Evolutionary conservation across 176 grass and related monocot species (phyloP), one percentile per base, ranked within the genome.

Genomic region (Oryza meyeriana): DNA sequence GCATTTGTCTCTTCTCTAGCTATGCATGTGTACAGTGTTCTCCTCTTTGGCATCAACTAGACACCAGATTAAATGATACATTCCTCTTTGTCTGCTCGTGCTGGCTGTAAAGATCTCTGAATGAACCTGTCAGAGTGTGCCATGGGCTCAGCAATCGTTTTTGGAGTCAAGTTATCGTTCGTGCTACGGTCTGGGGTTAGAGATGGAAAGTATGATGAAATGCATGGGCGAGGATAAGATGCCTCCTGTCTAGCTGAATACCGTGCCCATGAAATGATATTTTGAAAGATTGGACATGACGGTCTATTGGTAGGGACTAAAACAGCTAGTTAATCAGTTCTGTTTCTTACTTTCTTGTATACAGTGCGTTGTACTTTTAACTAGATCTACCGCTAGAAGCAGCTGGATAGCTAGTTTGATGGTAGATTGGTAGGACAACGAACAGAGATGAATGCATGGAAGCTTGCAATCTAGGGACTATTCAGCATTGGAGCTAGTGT

Each of bases 1-100:
- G 61, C 73, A 76, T 79, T 86, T 90, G 88, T 90, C 88, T 83
- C 59, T 68, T 82, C 61, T 25, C 12, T 55, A 55, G 50, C 50
- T 55, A 36, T 29, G 81, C 31, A 22, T 64, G 25, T 10, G 50
- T 38, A 65, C 40, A 6, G 3, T 75, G 28, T 44, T 74, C 71
- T 68, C 62, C 55, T 59, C 55, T n/a, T 76, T 72, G 67, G 30
- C 83, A 82, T 79, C 34, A 58, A 58, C 11, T 28, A 70, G 10
- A 71, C 44, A 66, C 84, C 76, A 39, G 22, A 81, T 71, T 71
- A 44, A 24, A 81, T 30, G 47, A 69, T 69, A 25, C 26, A 66
- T 86, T 80, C 77, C 44, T 11, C 18, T 61, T 81, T 75, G 71
- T 45, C 64, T 69, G 71, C 70, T 68, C 62, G 22, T 81, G 38